Evolutionary conservation across 768 basidiomycete species (phyloP).

Genomic region (Polyporus arcularius): DNA sequence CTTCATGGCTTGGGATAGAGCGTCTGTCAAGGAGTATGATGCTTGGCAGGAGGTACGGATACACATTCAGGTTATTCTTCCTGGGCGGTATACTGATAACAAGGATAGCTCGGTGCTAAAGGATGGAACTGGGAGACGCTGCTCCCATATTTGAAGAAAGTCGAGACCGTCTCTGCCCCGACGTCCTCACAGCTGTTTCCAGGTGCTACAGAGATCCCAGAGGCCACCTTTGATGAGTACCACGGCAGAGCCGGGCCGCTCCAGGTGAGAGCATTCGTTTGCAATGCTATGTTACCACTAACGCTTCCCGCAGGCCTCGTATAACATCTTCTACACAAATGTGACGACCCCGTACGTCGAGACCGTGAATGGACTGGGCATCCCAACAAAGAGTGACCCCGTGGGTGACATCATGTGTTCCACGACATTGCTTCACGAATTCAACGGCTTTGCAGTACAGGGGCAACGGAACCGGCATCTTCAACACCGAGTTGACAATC

Average conservation of each 20-base stretch:
- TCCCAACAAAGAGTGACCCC: constrained; percentile 39
- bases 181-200: constrained; percentile 10
- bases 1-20: constrained; percentile 60
- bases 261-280: constrained; percentile 25
- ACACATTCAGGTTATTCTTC: background rate
- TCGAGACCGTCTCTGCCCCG: constrained; percentile 55
- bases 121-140: constrained; percentile 47
- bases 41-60: constrained; percentile 35
- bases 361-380: constrained; percentile 42
- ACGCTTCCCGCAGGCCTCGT: background rate
- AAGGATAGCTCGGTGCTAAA: constrained; percentile 20
- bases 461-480: constrained; percentile 3
- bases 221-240: constrained; percentile 42
- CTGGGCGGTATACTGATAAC: background rate
- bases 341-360: background rate
- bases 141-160: constrained; percentile 43
- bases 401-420: constrained; percentile 27
- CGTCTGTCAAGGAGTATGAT: constrained; percentile 44
- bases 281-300: background rate
- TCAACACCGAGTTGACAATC: background rate
- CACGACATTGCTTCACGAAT: background rate
- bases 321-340: constrained; percentile 4
- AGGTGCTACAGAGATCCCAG: constrained; percentile 37
- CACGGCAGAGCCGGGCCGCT: constrained; percentile 55
- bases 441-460: background rate